Base-by-base conservation (phyloP, 2,329 filamentous ascomycete species). In the Amauroascus verrucosus region DNA sequence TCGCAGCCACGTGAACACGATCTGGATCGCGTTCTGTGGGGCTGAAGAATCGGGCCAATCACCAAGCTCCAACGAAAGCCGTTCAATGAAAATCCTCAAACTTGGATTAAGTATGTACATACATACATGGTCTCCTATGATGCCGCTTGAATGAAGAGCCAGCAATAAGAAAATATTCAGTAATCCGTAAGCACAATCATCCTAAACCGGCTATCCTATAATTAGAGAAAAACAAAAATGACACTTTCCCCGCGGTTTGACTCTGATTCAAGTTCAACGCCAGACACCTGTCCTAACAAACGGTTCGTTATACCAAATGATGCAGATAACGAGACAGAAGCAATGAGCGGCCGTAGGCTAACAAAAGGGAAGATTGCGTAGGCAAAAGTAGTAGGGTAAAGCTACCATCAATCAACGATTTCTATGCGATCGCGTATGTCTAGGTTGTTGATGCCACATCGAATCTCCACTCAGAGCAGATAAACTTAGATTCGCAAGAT, bases 391-490 rank as follows among this genome's bases (percentile, higher is more conserved):
- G n/a, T n/a, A 30, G 35, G 48, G 14, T 22, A 18, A 43, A 44
- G 26, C 38, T 33, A 50, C 43, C 41, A 43, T 54, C 22, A 6
- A 33, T 63, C 61, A 73, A 61, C 68, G 62, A 54, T 67, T 68
- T 48, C 68, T 67, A 54, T 72, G 68, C n/a, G 56, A 51, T 55
- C 53, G 57, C 14, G 57, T 48, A 16, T 65, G 60, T 53, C 65
- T 63, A 52, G 65, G 61, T 57, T n/a, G n/a, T n/a, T 71, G 70
- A 56, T 71, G 70, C 70, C 70, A 72, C 49, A 72, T 68, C 11
- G 70, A 69, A 50, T 75, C 73, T 6, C 73, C 73, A 54, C 69
- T 74, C 7, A 76, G 64, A 14, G 70, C 69, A 22, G 70, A 73
- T 49, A 74, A 64, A 56, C 71, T 74, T 14, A 72, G 59, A 5